Conservation (phyloP, 371 early-diverging fungal species). For the Aphelidium insulamus region DNA sequence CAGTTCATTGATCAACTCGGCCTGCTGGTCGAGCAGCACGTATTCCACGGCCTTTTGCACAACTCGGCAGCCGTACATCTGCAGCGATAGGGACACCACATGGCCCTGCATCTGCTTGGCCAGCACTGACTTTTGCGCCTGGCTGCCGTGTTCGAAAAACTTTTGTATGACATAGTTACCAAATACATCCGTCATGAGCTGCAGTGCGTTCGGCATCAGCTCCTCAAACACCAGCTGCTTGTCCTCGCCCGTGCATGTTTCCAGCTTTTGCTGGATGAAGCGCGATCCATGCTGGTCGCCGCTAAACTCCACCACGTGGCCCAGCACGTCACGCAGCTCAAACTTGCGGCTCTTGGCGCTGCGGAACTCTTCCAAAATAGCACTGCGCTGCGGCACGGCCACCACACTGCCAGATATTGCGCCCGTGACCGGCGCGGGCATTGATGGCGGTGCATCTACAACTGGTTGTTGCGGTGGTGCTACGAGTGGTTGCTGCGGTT, state of each 20-base stretch:
- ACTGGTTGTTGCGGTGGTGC: constrained; percentile 1
- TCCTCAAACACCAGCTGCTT: constrained; percentile 92
- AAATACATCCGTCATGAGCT: constrained; percentile 98
- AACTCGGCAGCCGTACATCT: constrained; percentile 99
- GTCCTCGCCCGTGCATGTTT: constrained; percentile 75
- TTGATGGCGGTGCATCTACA: constrained; percentile 6
- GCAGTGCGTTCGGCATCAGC: constrained; percentile 72
- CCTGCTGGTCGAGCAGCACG: constrained; percentile 67
- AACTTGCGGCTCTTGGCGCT: constrained; percentile 79
- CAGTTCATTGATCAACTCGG: constrained; percentile 67
- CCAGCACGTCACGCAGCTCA: constrained; percentile 79
- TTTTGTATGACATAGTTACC: constrained; percentile 99
- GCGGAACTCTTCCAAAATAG: constrained; percentile 77
- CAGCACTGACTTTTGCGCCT: constrained; percentile 63
- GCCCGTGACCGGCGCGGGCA: constrained; percentile 1
- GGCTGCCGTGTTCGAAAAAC: constrained; percentile 91
- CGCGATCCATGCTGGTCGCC: constrained; percentile 99
- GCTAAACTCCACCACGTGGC: constrained; percentile 88
- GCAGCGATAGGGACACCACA: constrained; percentile 76
- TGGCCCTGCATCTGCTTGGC: constrained; percentile 85
- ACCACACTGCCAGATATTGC: constrained; percentile 2
- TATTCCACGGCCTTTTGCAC: constrained; percentile 98
- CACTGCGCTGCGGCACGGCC: constrained; percentile 26
- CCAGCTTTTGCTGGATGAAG: constrained; percentile 97
- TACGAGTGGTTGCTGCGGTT: constrained; percentile 5